Conservation (phyloP, 2,329 filamentous ascomycete genomes). For the Aspergillus japonicus region DNA sequence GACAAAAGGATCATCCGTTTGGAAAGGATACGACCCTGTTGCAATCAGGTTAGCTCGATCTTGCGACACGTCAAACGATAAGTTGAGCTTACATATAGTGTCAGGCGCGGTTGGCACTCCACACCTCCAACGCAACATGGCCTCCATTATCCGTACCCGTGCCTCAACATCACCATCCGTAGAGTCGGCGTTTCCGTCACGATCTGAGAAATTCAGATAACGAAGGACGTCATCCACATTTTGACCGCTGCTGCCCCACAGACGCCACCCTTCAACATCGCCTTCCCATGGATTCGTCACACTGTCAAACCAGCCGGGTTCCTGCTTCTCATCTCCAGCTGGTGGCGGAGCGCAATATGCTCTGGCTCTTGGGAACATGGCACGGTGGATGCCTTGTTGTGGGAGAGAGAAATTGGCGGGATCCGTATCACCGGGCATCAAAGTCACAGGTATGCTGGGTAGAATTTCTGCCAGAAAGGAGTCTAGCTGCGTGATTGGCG, state of each 20-base stretch:
- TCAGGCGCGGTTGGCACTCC: conserved; percentile 92
- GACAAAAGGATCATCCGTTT: conserved; percentile 88
- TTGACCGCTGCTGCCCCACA: conserved; percentile 85
- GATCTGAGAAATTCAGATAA: conserved; percentile 64
- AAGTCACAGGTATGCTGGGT: conserved; percentile 80
- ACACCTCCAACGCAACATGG: conserved; percentile 88
- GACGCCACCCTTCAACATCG: conserved; percentile 83
- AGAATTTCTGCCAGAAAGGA: conserved; percentile 76
- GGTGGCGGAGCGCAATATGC: conserved; percentile 55
- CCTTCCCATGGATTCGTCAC: conserved; percentile 94
- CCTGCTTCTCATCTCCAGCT: conserved; percentile 34
- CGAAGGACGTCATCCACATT: conserved; percentile 92
- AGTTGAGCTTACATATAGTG: conserved; percentile 71
- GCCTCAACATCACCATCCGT: conserved; percentile 58
- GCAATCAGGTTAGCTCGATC: conserved; percentile 12
- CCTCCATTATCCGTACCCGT: conserved; percentile 85
- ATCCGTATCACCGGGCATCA: conserved; percentile 80
- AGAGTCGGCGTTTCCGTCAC: conserved; percentile 25
- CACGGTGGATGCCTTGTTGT: conserved; percentile 88
- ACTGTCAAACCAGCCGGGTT: conserved; percentile 75
- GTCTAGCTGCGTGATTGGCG: conserved; percentile 81
- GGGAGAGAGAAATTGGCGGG: conserved; percentile 87
- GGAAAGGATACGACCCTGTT: conserved; percentile 90
- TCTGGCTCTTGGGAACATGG: conserved; percentile 79
- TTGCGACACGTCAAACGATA: background rate